phyloP scores from a whole-genome alignment of 2,329 filamentous ascomycete genomes.

The Thermomyces lanuginosus region DNA sequence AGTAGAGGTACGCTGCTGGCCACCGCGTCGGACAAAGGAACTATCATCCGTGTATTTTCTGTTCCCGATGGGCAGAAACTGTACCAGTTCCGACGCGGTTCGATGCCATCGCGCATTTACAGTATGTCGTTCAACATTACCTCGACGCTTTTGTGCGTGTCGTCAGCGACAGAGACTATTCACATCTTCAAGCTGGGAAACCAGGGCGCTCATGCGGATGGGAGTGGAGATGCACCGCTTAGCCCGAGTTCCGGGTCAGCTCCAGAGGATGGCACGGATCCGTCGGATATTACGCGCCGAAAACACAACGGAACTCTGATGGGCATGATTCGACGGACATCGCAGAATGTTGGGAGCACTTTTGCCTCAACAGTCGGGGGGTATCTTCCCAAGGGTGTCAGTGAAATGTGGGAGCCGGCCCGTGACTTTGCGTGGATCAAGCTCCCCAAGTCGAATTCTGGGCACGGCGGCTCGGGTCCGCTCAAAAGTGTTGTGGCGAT shows the following conservation, averaged over 20 bases:
- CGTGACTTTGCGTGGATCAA: slow-evolving; percentile 96
- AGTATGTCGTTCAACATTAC: slow-evolving; percentile 98
- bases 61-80: slow-evolving; percentile 82
- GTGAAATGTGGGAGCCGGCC: slow-evolving; percentile 92
- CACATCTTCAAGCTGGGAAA: slow-evolving; percentile 74
- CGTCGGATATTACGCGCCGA: slow-evolving; percentile 22
- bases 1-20: slow-evolving; percentile 81
- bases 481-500: slow-evolving; percentile 90
- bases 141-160: slow-evolving; percentile 84
- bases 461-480: slow-evolving; percentile 33
- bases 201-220: slow-evolving; percentile 17
- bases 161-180: slow-evolving; percentile 87
- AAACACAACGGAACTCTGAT: slow-evolving; percentile 61
- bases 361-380: slow-evolving; percentile 80
- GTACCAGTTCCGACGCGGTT: slow-evolving; percentile 88
- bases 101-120: slow-evolving; percentile 88
- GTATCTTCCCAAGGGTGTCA: slow-evolving; percentile 82
- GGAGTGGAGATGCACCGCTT: slow-evolving; percentile 13
- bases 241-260: slow-evolving; percentile 15
- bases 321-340: slow-evolving; percentile 83
- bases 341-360: slow-evolving; percentile 77
- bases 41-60: slow-evolving; percentile 90
- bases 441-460: slow-evolving; percentile 49
- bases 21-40: slow-evolving; percentile 92
- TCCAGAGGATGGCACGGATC: slow-evolving; percentile 19